Percentiles rank a stretch among this genome's conserved stretches.
Conservation (phyloP, 192 early-diverging fungal genomes). For the Blastocladiella britannica region DNA sequence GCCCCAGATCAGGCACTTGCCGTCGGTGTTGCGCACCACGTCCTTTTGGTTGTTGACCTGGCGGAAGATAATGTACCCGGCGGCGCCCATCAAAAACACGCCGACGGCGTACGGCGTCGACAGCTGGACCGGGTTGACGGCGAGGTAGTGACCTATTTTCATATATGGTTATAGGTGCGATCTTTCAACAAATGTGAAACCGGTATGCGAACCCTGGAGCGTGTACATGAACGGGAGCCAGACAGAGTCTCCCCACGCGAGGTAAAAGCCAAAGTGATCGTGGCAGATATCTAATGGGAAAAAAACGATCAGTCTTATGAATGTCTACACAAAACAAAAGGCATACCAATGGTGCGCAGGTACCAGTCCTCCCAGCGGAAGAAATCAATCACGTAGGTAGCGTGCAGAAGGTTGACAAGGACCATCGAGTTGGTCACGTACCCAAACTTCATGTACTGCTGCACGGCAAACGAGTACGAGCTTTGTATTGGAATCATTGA, state of each 20-base stretch:
- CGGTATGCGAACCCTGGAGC: background rate
- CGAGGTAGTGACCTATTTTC: slow-evolving; percentile 34
- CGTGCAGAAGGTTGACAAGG: slow-evolving; percentile 48
- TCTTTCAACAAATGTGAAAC: background rate
- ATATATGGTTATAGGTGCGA: slow-evolving; percentile 2
- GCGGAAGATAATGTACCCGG: slow-evolving; percentile 63
- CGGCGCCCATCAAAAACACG: slow-evolving; percentile 28
- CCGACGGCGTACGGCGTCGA: slow-evolving; percentile 23
- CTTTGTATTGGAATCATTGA: no score
- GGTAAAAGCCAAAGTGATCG: slow-evolving; percentile 72
- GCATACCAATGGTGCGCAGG: slow-evolving; percentile 44
- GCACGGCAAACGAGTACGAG: slow-evolving; percentile 50
- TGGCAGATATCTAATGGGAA: slow-evolving; percentile 41
- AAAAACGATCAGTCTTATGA: slow-evolving; percentile 9
- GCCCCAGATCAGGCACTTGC: slow-evolving; percentile 58
- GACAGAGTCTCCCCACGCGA: slow-evolving; percentile 60
- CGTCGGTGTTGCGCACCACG: slow-evolving; percentile 40
- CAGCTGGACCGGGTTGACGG: slow-evolving; percentile 49
- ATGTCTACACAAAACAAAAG: slow-evolving; percentile 21
- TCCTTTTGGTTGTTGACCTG: slow-evolving; percentile 64
- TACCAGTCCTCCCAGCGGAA: slow-evolving; percentile 75
- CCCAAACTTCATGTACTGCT: slow-evolving; percentile 50
- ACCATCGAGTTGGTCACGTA: slow-evolving; percentile 65
- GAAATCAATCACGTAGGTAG: slow-evolving; percentile 56
- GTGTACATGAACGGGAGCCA: slow-evolving; percentile 52